These are phyloP conservation scores for Leucoagaricus sp. DNA, from an alignment of 1,284 basidiomycete genomes.

Conservation along the genomic window DNA sequence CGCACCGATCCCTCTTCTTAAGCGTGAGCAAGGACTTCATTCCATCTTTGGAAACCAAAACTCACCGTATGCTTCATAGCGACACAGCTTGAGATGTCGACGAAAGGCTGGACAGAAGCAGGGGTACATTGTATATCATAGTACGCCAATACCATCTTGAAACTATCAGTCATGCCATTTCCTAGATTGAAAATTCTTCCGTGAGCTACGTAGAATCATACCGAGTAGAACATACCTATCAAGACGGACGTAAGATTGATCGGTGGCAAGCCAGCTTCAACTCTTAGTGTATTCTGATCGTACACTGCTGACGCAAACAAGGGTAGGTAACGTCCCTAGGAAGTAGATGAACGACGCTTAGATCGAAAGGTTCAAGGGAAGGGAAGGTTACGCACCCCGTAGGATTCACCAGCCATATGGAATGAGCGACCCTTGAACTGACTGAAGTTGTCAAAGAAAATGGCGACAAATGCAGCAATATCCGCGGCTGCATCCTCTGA, in stretches of 20 bases:
- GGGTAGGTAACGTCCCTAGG: slow-evolving; percentile 80
- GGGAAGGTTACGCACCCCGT: slow-evolving; percentile 50
- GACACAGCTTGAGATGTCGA: slow-evolving; percentile 42
- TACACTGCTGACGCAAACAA: slow-evolving; percentile 80
- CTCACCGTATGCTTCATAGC: slow-evolving; percentile 51
- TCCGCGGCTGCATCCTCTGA: slow-evolving; percentile 72
- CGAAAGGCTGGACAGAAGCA: slow-evolving; percentile 45
- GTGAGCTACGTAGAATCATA: not conserved
- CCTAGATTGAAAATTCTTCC: slow-evolving; percentile 35
- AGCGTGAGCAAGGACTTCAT: not conserved
- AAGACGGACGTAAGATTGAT: slow-evolving; percentile 81
- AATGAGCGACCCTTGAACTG: slow-evolving; percentile 68
- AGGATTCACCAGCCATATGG: slow-evolving; percentile 77
- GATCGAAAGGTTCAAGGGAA: too few species aligned
- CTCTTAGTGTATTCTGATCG: slow-evolving; percentile 71
- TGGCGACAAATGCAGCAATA: slow-evolving; percentile 66
- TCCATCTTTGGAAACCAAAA: not conserved
- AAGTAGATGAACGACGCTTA: not conserved
- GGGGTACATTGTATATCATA: slow-evolving; percentile 53
- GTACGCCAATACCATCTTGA: slow-evolving; percentile 41
- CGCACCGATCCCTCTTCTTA: slow-evolving; percentile 42
- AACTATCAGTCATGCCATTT: slow-evolving; percentile 55
- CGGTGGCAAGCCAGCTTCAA: slow-evolving; percentile 62
- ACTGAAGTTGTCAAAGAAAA: slow-evolving; percentile 74
- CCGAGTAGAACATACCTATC: slow-evolving; percentile 57